A percentile compares a stretch with the other conserved stretches of the same genome.
These are phyloP conservation scores for Odonthalia washingtoniensis DNA, from an alignment of 31 red algal genomes.

Conservation along the genomic window DNA sequence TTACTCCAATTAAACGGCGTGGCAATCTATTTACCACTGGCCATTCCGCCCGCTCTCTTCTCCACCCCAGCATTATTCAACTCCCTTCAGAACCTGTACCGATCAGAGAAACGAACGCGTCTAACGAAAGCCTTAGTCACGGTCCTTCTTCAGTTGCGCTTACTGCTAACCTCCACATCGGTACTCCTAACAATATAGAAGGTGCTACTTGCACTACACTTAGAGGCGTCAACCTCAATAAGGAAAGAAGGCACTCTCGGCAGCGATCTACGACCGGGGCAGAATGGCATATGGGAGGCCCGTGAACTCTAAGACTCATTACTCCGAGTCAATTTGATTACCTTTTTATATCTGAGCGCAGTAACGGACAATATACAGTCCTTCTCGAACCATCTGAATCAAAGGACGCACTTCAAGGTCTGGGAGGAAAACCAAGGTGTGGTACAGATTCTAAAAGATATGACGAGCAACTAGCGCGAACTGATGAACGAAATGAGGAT, in stretches of 20 bases:
- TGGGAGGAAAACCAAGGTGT: conserved; percentile 42
- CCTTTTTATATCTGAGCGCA: conserved; percentile 4
- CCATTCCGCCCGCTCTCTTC: conserved; percentile 13
- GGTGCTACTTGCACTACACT: conserved; percentile 8
- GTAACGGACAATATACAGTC: neutral
- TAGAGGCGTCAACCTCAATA: conserved; percentile 4
- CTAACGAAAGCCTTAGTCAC: neutral
- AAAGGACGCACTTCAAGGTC: neutral
- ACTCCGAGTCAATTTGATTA: no score
- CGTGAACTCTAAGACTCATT: conserved; percentile 16
- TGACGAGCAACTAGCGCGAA: neutral
- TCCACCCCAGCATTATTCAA: conserved; percentile 2
- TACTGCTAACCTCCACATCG: neutral
- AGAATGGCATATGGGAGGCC: conserved; percentile 34
- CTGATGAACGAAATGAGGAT: conserved; percentile 25
- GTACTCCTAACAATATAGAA: neutral
- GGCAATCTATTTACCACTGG: no score
- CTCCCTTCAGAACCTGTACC: neutral
- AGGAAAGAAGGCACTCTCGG: conserved; percentile 27
- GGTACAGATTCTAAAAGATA: conserved; percentile 20
- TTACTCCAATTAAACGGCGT: neutral
- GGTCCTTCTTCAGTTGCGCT: conserved; percentile 24
- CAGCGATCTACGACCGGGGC: neutral
- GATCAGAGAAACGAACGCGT: neutral
- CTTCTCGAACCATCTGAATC: no score